Conservation (phyloP, 495 filamentous ascomycete species). For the Collariella sp. region DNA sequence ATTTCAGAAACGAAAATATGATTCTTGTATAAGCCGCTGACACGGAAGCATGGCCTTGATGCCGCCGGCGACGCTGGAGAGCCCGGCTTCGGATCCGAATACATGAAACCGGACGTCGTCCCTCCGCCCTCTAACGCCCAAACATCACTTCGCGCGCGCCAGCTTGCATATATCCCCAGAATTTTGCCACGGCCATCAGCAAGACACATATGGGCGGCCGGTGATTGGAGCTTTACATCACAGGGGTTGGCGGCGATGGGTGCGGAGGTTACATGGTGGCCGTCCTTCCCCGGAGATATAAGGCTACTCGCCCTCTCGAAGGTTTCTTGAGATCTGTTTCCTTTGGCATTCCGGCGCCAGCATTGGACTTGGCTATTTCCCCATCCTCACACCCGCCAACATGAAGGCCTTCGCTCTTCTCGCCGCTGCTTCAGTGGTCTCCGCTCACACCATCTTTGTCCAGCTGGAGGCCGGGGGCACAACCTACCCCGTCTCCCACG, state of each 20-base stretch:
- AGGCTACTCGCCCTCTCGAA: no score
- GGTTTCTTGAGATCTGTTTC: background rate
- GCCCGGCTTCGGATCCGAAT: no score
- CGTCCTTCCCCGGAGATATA: no score
- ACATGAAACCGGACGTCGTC: slow-evolving; percentile 11
- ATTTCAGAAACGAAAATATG: no score
- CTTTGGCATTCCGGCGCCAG: background rate
- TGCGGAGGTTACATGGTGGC: no score
- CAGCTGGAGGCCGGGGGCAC: slow-evolving; percentile 37
- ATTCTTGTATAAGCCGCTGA: no score
- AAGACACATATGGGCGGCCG: no score
- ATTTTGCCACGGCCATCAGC: no score
- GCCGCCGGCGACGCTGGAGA: no score
- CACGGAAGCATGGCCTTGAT: no score
- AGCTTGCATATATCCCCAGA: background rate
- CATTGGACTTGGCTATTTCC: background rate
- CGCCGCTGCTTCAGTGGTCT: slow-evolving; percentile 29
- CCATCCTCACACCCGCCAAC: background rate
- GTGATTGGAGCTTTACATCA: background rate
- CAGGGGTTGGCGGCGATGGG: no score
- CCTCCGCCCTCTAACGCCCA: slow-evolving; percentile 10
- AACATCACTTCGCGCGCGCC: background rate
- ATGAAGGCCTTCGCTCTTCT: slow-evolving; percentile 26
- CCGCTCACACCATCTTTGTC: slow-evolving; percentile 50
- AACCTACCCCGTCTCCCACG: slow-evolving; percentile 29